These are phyloP conservation scores for Ophiobolus disseminans DNA, from an alignment of 2,329 filamentous ascomycete genomes.

Conservation along the genomic window DNA sequence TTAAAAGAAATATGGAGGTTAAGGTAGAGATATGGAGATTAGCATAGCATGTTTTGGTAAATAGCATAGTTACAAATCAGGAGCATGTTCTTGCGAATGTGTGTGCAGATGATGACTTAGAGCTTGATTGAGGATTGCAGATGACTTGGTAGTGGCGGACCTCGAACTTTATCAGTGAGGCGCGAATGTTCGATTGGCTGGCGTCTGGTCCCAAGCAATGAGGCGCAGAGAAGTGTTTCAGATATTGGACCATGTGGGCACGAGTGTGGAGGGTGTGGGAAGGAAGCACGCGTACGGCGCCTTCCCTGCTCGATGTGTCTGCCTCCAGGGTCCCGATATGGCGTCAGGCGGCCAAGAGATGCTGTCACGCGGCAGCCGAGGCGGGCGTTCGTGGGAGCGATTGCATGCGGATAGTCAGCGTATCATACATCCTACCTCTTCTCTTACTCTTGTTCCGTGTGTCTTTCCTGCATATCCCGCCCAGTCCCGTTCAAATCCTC, in stretches of 20 bases:
- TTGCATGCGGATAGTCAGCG: conserved; percentile 13
- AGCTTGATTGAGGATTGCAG: conserved; percentile 6
- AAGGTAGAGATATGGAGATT: conserved; percentile 8
- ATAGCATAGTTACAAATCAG: conserved; percentile 7
- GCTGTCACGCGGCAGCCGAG: conserved; percentile 23
- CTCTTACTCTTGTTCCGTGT: conserved; percentile 2
- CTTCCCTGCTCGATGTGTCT: conserved; percentile 1
- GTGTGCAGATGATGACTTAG: conserved; percentile 22
- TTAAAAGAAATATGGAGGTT: conserved; percentile 1
- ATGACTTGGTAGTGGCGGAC: conserved; percentile 16
- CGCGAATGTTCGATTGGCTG: conserved; percentile 13
- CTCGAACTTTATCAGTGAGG: conserved; percentile 3
- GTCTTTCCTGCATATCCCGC: conserved; percentile 1
- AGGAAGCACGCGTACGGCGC: conserved; percentile 14
- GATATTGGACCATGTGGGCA: conserved; percentile 15
- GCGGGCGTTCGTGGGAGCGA: conserved; percentile 3
- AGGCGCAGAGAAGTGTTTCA: conserved; percentile 12
- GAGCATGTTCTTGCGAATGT: not conserved
- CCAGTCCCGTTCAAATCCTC: not conserved
- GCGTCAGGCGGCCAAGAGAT: conserved; percentile 15
- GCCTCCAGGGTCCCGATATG: not conserved
- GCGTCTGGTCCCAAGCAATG: not conserved
- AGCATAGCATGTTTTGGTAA: conserved; percentile 12
- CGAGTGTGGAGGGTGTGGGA: conserved; percentile 10
- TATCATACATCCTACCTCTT: conserved; percentile 4